These are phyloP conservation scores for Trichosporon ovoides DNA, from an alignment of 1,284 basidiomycete species.

Conservation along the genomic window DNA sequence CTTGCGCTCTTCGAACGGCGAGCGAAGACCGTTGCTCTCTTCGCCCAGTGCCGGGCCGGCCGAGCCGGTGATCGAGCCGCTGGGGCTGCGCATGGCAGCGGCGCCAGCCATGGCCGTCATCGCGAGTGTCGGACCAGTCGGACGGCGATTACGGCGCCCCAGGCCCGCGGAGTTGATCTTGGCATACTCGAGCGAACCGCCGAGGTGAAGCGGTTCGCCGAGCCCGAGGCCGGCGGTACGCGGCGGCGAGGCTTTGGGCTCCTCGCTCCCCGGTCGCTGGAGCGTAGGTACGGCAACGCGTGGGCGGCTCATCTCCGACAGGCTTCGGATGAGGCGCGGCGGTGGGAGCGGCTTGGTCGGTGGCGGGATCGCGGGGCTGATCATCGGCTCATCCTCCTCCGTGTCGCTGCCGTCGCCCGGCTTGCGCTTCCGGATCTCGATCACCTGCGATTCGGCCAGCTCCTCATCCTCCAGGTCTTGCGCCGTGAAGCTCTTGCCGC, in stretches of 20 bases:
- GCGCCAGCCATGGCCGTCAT: conserved; percentile 2
- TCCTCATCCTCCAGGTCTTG: conserved; percentile 37
- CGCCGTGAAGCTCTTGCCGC: conserved; percentile 47
- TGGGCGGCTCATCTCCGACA: neutral
- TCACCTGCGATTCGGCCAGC: neutral
- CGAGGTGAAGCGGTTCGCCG: neutral
- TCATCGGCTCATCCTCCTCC: neutral
- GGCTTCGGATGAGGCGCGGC: neutral
- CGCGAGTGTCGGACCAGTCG: neutral
- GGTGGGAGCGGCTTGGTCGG: neutral
- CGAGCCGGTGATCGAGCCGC: too few relatives aligned
- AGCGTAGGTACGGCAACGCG: neutral
- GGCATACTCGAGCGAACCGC: neutral
- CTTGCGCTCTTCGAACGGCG: too few relatives aligned
- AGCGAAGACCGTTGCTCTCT: too few relatives aligned
- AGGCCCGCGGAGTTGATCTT: neutral
- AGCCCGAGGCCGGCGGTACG: neutral
- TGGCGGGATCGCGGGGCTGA: neutral
- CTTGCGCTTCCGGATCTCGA: neutral
- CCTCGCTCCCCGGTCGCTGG: neutral
- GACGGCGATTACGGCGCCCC: neutral
- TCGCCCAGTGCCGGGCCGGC: too few relatives aligned
- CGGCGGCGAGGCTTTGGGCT: neutral
- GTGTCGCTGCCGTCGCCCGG: neutral
- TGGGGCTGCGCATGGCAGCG: neutral